Conservation (phyloP, 148 eudicot species). For the Heliamphora exappendiculata region DNA sequence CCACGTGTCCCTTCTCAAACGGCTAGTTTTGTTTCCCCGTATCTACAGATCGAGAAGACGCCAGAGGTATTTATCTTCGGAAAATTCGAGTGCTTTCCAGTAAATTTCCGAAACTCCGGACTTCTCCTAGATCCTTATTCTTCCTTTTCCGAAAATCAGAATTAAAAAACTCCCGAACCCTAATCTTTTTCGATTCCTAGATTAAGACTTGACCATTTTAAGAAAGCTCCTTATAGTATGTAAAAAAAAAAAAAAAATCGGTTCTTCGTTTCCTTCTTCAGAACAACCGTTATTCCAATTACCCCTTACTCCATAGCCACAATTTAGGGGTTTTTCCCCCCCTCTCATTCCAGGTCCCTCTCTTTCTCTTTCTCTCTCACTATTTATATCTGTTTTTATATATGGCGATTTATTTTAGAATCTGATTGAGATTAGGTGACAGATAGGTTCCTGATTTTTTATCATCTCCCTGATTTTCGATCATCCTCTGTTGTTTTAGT, state of each 20-base stretch:
- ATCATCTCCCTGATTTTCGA: background rate
- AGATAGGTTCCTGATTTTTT: background rate
- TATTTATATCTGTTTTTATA: background rate
- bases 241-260: background rate
- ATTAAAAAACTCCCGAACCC: background rate
- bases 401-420: background rate
- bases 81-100: conserved; percentile 13
- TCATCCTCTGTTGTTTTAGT: background rate
- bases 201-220: background rate
- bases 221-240: background rate
- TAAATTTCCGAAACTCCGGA: background rate
- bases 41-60: background rate
- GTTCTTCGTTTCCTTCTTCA: conserved; percentile 11
- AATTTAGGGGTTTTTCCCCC: conserved; percentile 19
- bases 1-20: conserved; percentile 42
- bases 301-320: conserved; percentile 12
- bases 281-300: conserved; percentile 18
- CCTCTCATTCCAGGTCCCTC: background rate
- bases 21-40: conserved; percentile 40
- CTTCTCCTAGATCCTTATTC: background rate
- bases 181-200: background rate
- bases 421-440: background rate
- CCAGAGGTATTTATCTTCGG: background rate
- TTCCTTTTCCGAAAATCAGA: background rate
- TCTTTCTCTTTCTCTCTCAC: background rate